These are phyloP conservation scores for Pyrenophora tritici-repentis DNA, from an alignment of 2,329 filamentous ascomycete species.

Conservation along the genomic window DNA sequence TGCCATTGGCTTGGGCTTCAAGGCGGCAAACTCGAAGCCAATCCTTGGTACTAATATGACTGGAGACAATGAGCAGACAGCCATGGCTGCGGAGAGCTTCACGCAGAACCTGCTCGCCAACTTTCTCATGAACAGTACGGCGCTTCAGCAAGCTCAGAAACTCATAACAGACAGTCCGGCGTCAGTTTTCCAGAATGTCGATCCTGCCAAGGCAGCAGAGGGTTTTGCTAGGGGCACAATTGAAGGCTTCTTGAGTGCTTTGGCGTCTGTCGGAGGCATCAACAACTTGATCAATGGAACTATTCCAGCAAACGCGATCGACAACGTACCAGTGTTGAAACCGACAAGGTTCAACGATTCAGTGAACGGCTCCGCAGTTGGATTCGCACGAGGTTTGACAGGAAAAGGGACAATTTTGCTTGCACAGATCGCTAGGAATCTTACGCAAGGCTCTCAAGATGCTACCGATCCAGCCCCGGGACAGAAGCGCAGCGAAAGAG, in stretches of 20 bases:
- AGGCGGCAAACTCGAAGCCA: conserved; percentile 6
- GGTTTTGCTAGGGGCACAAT: conserved; percentile 35
- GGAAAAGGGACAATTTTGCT: conserved; percentile 34
- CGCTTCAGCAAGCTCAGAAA: conserved; percentile 9
- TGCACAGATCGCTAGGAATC: conserved; percentile 23
- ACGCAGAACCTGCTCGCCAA: conserved; percentile 27
- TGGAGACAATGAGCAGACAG: conserved; percentile 16
- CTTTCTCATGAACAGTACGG: conserved; percentile 32
- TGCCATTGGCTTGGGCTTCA: conserved; percentile 29
- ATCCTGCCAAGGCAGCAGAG: conserved; percentile 30
- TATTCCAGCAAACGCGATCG: conserved; percentile 23
- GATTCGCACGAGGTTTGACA: conserved; percentile 32
- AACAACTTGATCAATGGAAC: conserved; percentile 34
- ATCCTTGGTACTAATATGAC: conserved; percentile 14
- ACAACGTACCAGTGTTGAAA: conserved; percentile 26
- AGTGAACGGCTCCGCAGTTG: conserved; percentile 30
- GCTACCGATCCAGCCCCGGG: neutral
- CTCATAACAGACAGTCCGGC: conserved; percentile 8
- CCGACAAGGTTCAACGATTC: conserved; percentile 33
- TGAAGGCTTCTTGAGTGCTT: conserved; percentile 31
- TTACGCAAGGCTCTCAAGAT: conserved; percentile 15
- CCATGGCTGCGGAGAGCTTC: conserved; percentile 26
- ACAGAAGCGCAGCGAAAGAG: conserved; percentile 7
- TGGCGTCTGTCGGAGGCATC: conserved; percentile 34
- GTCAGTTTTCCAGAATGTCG: conserved; percentile 11